A percentile compares a stretch with the other conserved stretches of the same genome.
Evolutionary conservation across 2,329 filamentous ascomycete species (phyloP).

Genomic region (Fusarium incarnatum): DNA sequence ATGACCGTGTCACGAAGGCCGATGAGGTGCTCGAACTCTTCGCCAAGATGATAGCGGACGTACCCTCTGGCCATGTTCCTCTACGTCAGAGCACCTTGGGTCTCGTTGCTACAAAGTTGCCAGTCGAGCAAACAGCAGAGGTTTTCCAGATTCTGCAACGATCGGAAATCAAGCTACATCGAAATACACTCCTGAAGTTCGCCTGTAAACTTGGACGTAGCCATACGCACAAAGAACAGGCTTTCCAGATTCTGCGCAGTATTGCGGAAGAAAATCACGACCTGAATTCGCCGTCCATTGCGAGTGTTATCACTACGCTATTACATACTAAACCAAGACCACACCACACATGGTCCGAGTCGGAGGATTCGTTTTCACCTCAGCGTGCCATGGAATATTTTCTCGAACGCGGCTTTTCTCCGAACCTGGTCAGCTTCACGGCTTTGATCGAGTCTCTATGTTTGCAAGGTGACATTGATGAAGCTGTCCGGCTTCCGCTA

Average conservation of each 20-base stretch:
- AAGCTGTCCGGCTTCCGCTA: conserved; percentile 51
- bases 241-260: conserved; percentile 56
- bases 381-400: conserved; percentile 56
- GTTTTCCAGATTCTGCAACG: conserved; percentile 53
- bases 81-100: conserved; percentile 56
- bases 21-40: conserved; percentile 49
- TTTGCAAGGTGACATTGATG: conserved; percentile 56
- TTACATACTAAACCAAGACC: conserved; percentile 54
- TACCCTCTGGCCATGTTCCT: conserved; percentile 48
- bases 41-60: conserved; percentile 47
- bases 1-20: conserved; percentile 43
- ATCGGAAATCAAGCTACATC: conserved; percentile 50
- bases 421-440: conserved; percentile 73
- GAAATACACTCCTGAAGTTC: conserved; percentile 61
- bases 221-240: conserved; percentile 54
- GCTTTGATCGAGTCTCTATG: conserved; percentile 78
- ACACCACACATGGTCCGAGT: conserved; percentile 31
- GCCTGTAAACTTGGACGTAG: conserved; percentile 59
- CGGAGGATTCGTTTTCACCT: conserved; percentile 46
- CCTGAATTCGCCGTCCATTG: conserved; percentile 60
- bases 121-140: conserved; percentile 48
- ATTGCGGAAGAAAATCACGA: conserved; percentile 56
- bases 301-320: conserved; percentile 69
- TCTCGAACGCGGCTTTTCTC: conserved; percentile 68
- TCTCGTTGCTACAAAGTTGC: conserved; percentile 47